Evolutionary conservation across 2,329 filamentous ascomycete genomes (phyloP).

Genomic region (Scortechinia acanthostroma): DNA sequence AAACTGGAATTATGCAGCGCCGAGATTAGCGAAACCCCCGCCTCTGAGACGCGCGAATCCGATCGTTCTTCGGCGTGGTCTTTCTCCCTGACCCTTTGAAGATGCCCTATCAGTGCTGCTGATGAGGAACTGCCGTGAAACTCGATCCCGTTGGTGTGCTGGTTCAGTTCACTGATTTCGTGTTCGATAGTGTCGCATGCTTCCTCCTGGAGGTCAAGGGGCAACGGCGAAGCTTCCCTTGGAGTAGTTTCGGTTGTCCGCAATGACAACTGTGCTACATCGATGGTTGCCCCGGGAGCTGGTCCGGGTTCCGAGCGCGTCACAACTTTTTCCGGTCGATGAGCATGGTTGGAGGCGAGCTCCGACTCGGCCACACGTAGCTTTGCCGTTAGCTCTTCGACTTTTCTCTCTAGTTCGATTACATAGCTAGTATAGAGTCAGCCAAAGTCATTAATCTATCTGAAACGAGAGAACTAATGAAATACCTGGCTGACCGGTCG

Average conservation of each 20-base stretch:
- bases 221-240: conserved; percentile 8
- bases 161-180: conserved; percentile 32
- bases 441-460: conserved; percentile 11
- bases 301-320: conserved; percentile 2
- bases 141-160: conserved; percentile 33
- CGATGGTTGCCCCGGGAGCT: conserved; percentile 13
- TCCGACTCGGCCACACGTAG: conserved; percentile 10
- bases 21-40: conserved; percentile 27
- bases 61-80: conserved; percentile 11
- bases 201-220: conserved; percentile 12
- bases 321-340: background rate
- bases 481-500: conserved; percentile 10
- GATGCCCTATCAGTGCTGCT: conserved; percentile 30
- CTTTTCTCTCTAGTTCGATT: conserved; percentile 20
- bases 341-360: conserved; percentile 1
- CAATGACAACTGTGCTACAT: conserved; percentile 11
- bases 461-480: background rate
- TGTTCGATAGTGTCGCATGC: conserved; percentile 16
- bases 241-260: conserved; percentile 4
- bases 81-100: conserved; percentile 13
- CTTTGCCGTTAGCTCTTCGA: conserved; percentile 16
- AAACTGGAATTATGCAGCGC: conserved; percentile 35
- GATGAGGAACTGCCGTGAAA: conserved; percentile 38
- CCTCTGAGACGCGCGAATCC: conserved; percentile 10
- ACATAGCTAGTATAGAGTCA: conserved; percentile 17